These are phyloP conservation scores for Moelleriella libera DNA, from an alignment of 2,329 filamentous ascomycete genomes.

Conservation along the genomic window DNA sequence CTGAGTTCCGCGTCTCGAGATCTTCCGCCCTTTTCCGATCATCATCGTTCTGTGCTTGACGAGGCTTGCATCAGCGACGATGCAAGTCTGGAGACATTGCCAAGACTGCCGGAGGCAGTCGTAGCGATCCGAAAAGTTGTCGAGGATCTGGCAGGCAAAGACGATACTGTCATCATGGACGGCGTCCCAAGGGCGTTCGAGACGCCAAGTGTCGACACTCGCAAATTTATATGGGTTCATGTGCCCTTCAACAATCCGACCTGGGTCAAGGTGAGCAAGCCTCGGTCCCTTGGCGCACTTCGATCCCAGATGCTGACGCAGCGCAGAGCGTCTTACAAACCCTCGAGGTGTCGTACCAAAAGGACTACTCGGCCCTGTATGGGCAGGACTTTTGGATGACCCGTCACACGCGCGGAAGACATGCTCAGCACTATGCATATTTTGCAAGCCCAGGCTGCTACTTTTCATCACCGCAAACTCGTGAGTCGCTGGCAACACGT, in stretches of 20 bases:
- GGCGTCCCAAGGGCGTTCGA: constrained; percentile 15
- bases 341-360: constrained; percentile 21
- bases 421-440: constrained; percentile 34
- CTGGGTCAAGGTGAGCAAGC: constrained; percentile 38
- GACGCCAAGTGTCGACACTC: constrained; percentile 17
- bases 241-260: constrained; percentile 41
- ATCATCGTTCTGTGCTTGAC: constrained; percentile 15
- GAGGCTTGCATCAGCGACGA: constrained; percentile 9
- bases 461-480: constrained; percentile 23
- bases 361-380: constrained; percentile 24
- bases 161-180: constrained; percentile 15
- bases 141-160: constrained; percentile 7
- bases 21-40: constrained; percentile 21
- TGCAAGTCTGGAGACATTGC: constrained; percentile 14
- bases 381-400: constrained; percentile 33
- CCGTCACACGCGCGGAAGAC: constrained; percentile 31
- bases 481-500: constrained; percentile 10
- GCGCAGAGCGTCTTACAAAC: constrained; percentile 28
- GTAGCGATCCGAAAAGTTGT: constrained; percentile 14
- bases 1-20: constrained; percentile 18
- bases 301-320: not conserved
- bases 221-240: constrained; percentile 45
- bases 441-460: constrained; percentile 34
- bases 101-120: constrained; percentile 18
- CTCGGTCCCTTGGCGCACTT: not conserved